A percentile compares a stretch with the other conserved stretches of the same genome.
Conservation (phyloP, 2,329 filamentous ascomycete genomes). For the Aspergillus oerlinghausenensis region DNA sequence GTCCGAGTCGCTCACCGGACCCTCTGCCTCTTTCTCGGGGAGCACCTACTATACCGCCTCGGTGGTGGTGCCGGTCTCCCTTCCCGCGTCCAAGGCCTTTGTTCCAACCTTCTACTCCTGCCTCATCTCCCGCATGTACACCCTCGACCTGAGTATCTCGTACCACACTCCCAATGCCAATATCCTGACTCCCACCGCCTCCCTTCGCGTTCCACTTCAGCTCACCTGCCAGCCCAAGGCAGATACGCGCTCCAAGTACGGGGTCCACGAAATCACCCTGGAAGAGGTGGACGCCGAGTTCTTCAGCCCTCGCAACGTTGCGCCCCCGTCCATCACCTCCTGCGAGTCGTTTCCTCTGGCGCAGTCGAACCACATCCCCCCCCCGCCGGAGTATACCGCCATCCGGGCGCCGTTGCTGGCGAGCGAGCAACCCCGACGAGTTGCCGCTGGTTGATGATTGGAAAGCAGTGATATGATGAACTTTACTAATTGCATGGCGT, state of each 20-base stretch:
- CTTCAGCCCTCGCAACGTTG: constrained; percentile 17
- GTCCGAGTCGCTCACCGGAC: constrained; percentile 24
- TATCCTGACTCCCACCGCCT: constrained; percentile 36
- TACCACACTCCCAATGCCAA: constrained; percentile 48
- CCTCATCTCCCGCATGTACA: constrained; percentile 60
- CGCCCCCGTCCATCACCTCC: constrained; percentile 4
- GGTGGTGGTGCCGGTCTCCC: constrained; percentile 59
- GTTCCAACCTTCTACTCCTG: constrained; percentile 68
- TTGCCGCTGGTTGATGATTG: neutral
- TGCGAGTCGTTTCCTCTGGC: neutral
- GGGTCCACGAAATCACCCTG: constrained; percentile 12
- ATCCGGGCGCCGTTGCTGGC: neutral
- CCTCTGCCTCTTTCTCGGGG: constrained; percentile 42
- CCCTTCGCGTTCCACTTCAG: constrained; percentile 42
- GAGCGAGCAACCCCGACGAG: neutral
- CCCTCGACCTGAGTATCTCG: constrained; percentile 55
- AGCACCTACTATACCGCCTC: constrained; percentile 56
- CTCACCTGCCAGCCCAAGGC: constrained; percentile 25
- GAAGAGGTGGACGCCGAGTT: constrained; percentile 18
- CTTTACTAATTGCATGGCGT: neutral
- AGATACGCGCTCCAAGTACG: neutral
- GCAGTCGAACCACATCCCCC: neutral
- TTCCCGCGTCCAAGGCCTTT: constrained; percentile 58
- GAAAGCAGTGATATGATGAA: neutral
- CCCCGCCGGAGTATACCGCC: neutral